phyloP scores from a whole-genome alignment of 129 eudicot genomes.

The Helianthus annuus region DNA sequence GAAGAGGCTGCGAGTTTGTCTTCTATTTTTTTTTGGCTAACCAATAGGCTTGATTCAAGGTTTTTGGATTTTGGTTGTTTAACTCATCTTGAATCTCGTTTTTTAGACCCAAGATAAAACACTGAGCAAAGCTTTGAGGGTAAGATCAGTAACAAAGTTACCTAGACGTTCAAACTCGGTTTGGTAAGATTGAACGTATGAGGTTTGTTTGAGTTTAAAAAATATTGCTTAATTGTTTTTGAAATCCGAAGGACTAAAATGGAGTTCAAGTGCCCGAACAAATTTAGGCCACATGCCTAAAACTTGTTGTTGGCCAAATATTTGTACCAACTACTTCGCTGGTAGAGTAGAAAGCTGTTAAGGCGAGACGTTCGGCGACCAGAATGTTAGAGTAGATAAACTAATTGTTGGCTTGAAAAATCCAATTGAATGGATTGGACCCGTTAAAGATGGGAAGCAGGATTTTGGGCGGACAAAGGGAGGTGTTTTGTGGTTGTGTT shows the following conservation, averaged over 20 bases:
- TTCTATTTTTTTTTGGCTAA: not conserved
- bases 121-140: not conserved
- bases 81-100: not conserved
- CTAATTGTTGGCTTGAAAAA: conserved; percentile 4
- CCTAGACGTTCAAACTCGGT: not conserved
- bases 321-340: conserved; percentile 1
- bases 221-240: not conserved
- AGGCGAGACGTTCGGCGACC: not conserved
- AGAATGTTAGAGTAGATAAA: not conserved
- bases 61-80: not conserved
- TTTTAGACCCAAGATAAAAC: not conserved
- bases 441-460: not conserved
- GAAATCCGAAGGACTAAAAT: conserved; percentile 3
- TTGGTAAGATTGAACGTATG: not conserved
- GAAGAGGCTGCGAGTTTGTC: too few relatives aligned
- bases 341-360: not conserved
- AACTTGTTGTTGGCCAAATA: not conserved
- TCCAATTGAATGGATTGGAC: not conserved
- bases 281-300: not conserved
- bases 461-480: not conserved
- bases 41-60: not conserved
- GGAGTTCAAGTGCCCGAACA: not conserved
- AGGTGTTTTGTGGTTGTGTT: too few relatives aligned
- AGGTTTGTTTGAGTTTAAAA: not conserved
- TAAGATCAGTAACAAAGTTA: not conserved